Evolutionary conservation across 2,329 filamentous ascomycete species (phyloP), one percentile per base, ranked within the genome.

Genomic region (Xylaria hypoxylon): DNA sequence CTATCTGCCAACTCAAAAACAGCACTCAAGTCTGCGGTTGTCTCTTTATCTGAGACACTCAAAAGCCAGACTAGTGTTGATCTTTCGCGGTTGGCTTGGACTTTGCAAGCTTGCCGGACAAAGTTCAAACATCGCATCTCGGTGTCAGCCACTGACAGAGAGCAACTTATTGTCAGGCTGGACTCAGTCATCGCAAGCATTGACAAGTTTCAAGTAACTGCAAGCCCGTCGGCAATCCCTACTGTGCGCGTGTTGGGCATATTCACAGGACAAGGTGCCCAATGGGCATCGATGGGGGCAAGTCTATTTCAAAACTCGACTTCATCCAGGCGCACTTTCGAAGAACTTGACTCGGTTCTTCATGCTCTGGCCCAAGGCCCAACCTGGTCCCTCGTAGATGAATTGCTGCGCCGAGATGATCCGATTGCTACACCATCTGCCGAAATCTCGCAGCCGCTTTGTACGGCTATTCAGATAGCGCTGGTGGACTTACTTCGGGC

Each of bases 231-330:
- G 31, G 24, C 28, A 24, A 5, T 26, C n/a, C 26, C 47, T 19
- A 10, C 24, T 24, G 26, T 31, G 17, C 68, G 58, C 5, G 66
- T 70, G 2, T 10, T 75, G 5, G 73, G 63, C 40, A 62, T 75
- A 1, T 74, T 75, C 55, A 74, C 72, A 2, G 72, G 71, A 2
- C 72, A 74, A 64, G 76, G 75, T 2, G 73, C 75, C 1, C 74
- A 76, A 52, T 76, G 72, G 72, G 38, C 70, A 5, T 15, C 28
- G 6, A 59, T 59, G 56, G 52, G 60, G 13, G 56, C 56, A 24
- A 35, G 28, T 35, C 44, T 59, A 17, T 13, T 48, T 17, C 26
- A 35, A 15, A 8, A 50, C 22, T 48, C 56, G n/a, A n/a, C 24
- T n/a, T n/a, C 48, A 22, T 52, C 55, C 24, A 19, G 35, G 17